These are phyloP conservation scores for Pachysandra terminalis DNA, from an alignment of 164 flowering plant species.

Conservation along the genomic window DNA sequence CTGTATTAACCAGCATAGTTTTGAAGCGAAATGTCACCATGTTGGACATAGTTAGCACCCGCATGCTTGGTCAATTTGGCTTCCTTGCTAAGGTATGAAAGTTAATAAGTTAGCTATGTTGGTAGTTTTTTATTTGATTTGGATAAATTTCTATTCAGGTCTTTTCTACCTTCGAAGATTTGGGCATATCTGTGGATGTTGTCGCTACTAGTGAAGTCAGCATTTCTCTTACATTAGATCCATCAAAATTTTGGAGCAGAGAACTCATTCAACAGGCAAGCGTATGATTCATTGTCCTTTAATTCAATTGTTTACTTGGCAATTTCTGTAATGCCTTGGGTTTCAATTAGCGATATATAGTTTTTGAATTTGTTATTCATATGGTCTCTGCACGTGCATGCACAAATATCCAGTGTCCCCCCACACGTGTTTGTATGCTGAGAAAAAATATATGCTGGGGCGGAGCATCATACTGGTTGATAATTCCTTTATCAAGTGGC, in stretches of 20 bases:
- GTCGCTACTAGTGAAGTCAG: slow-evolving; percentile 99
- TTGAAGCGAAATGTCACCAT: slow-evolving; percentile 92
- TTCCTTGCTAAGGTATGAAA: slow-evolving; percentile 84
- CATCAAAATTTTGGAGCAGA: slow-evolving; percentile 96
- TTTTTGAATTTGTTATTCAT: not conserved
- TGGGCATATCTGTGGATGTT: slow-evolving; percentile 96
- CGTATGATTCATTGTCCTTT: slow-evolving; percentile 26
- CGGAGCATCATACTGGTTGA: too few relatives aligned
- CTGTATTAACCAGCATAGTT: slow-evolving; percentile 92
- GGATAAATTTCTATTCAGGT: slow-evolving; percentile 41
- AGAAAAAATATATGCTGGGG: too few relatives aligned
- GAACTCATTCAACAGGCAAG: slow-evolving; percentile 99
- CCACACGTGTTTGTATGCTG: too few relatives aligned
- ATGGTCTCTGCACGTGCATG: too few relatives aligned
- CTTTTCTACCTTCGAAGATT: slow-evolving; percentile 84
- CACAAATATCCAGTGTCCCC: too few relatives aligned
- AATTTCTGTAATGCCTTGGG: not conserved
- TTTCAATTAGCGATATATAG: not conserved
- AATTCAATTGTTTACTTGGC: not conserved
- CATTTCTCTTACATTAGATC: slow-evolving; percentile 90
- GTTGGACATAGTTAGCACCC: slow-evolving; percentile 95
- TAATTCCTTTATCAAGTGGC: too few relatives aligned
- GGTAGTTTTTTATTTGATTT: not conserved
- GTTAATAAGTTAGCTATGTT: not conserved
- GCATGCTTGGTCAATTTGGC: slow-evolving; percentile 97